phyloP scores from a whole-genome alignment of 805 yeast species.

The Saccharomycopsis guyanensis region DNA sequence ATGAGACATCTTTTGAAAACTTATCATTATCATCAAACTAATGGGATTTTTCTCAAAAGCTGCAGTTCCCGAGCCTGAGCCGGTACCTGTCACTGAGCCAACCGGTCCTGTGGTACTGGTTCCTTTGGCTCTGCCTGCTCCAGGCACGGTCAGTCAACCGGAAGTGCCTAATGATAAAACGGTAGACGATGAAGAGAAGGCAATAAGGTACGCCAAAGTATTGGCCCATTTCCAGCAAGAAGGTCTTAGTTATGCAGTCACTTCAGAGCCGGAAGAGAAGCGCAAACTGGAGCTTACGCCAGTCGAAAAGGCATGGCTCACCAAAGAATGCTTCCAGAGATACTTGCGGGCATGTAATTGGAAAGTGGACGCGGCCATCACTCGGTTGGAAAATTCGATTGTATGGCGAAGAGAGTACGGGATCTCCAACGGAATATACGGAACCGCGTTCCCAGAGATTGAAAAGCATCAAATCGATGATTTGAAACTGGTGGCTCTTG shows the following conservation, averaged over 20 bases:
- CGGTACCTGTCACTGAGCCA: not conserved
- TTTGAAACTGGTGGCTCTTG: conserved; percentile 25
- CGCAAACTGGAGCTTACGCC: conserved; percentile 29
- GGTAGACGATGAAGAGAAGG: conserved; percentile 46
- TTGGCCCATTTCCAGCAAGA: conserved; percentile 50
- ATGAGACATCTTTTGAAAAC: too few relatives aligned
- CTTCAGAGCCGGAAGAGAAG: conserved; percentile 22
- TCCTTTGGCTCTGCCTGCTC: conserved; percentile 56
- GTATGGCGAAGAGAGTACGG: conserved; percentile 88
- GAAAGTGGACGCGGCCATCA: conserved; percentile 62
- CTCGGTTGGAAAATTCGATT: conserved; percentile 66
- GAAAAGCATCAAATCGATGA: conserved; percentile 24
- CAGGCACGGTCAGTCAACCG: conserved; percentile 43
- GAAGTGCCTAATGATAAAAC: conserved; percentile 25
- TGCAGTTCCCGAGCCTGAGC: not conserved
- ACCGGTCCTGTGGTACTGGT: conserved; percentile 1
- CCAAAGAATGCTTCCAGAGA: conserved; percentile 84
- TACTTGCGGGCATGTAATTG: conserved; percentile 93
- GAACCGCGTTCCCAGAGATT: conserved; percentile 7
- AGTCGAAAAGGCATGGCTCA: conserved; percentile 84
- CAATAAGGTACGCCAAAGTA: conserved; percentile 50
- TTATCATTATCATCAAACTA: too few relatives aligned
- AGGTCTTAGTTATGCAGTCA: conserved; percentile 32
- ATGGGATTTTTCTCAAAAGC: not conserved
- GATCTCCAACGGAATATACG: conserved; percentile 19